Base-by-base conservation (phyloP, 805 yeast genomes). In the Ogataea minuta region DNA sequence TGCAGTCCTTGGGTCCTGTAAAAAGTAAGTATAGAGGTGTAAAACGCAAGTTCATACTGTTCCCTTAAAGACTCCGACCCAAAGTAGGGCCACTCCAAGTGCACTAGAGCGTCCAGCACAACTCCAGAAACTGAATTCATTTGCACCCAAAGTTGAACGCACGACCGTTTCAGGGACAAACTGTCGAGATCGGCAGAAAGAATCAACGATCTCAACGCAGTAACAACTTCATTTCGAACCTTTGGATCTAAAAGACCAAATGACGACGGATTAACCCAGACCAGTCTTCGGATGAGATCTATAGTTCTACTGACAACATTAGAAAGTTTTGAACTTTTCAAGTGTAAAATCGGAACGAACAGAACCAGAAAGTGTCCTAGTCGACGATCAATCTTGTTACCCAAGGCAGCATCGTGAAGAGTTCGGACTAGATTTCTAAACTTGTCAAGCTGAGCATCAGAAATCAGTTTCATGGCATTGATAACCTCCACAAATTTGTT, bases 1-100 rank as follows among this genome's bases (percentile, higher is more conserved):
- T 33, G 12, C 6, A 49, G 28, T 6, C 36, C 28, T 6, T 38
- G 35, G 2, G 42, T 24, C 1, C 35, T 9, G 34, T 53, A 55
- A 19, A 40, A 41, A 4, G 48, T 44, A 32, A 57, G 12, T 1
- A 54, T 17, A 4, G 52, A 44, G 2, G 50, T 41, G 32, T 42
- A 57, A 36, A 61, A 61, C 1, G 41, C 25, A 4, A 61, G 32
- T 17, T 58, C 64, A 31, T 46, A 43, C 17, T 34, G 36, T 1
- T 31, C 20, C 13, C 62, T 31, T 2, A 54, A n/a, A 3, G 23
- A 15, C 4, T 34, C 41, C 21, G 39, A 30, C 1, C 55, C 61
- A 38, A 61, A 56, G 35, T 58, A 60, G 0, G 40, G 37, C 66
- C 66, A 61, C 13, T 61, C 62, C 15, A 57, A 36, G 34, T 52